Evolutionary conservation across 441 rosid species (phyloP).

Genomic region (Gossypium schwendimanii): DNA sequence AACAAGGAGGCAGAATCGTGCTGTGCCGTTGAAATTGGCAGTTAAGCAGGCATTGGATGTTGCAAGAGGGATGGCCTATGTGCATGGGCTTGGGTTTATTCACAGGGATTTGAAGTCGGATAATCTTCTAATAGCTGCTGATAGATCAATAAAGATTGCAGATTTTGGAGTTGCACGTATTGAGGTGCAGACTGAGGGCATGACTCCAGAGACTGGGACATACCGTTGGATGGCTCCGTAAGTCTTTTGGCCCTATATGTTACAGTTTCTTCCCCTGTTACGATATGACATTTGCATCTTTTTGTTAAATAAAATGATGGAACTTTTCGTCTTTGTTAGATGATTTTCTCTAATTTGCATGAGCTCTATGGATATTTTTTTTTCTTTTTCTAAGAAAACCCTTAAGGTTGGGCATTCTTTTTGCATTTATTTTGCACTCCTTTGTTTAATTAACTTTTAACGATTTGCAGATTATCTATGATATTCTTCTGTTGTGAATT

Average conservation of each 20-base stretch:
- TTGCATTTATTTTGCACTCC: background rate
- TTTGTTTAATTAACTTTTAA: background rate
- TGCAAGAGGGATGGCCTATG: slow-evolving; percentile 94
- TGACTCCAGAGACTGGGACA: slow-evolving; percentile 98
- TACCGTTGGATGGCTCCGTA: slow-evolving; percentile 99
- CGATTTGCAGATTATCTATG: background rate
- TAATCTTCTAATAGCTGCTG: slow-evolving; percentile 79
- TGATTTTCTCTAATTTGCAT: slow-evolving; percentile 1
- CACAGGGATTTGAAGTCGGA: slow-evolving; percentile 92
- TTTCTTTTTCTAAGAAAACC: background rate
- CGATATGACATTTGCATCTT: background rate
- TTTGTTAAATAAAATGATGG: background rate
- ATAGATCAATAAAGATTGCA: slow-evolving; percentile 86
- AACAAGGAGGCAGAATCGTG: slow-evolving; percentile 69
- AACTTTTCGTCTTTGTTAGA: background rate
- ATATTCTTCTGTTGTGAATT: slow-evolving; percentile 1
- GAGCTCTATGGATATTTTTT: background rate
- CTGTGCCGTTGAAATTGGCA: slow-evolving; percentile 79
- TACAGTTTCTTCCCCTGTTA: background rate
- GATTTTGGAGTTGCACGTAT: slow-evolving; percentile 97
- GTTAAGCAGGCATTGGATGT: slow-evolving; percentile 94
- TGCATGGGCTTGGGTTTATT: slow-evolving; percentile 74
- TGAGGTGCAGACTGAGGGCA: slow-evolving; percentile 97
- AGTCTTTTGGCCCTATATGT: slow-evolving; percentile 27
- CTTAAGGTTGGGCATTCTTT: background rate